These are phyloP conservation scores for Aspergillus quadrilineatus DNA, from an alignment of 2,329 filamentous ascomycete species.

Conservation along the genomic window DNA sequence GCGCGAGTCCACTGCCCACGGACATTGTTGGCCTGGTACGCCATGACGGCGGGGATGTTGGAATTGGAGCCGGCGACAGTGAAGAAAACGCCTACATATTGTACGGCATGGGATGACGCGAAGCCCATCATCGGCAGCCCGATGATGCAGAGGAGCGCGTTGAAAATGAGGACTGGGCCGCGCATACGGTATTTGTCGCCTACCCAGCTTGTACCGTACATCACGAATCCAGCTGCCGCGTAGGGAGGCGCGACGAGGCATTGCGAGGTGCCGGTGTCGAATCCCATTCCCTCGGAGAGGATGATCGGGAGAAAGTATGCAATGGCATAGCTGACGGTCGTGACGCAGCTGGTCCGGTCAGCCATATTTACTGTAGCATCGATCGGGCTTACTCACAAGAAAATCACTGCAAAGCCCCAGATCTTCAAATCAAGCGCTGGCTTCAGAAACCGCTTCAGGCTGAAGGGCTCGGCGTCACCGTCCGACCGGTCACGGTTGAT, in stretches of 20 bases:
- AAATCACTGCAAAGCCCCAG: conserved; percentile 55
- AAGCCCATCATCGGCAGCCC: conserved; percentile 74
- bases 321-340: conserved; percentile 71
- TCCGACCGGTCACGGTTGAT: conserved; percentile 56
- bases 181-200: conserved; percentile 68
- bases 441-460: conserved; percentile 47
- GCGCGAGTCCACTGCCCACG: conserved; percentile 86
- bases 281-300: conserved; percentile 61
- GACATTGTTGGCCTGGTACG: conserved; percentile 85
- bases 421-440: conserved; percentile 53
- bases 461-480: conserved; percentile 50
- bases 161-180: conserved; percentile 65
- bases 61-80: conserved; percentile 71
- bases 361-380: background rate
- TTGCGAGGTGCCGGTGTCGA: conserved; percentile 62
- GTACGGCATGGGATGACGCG: conserved; percentile 53
- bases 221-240: conserved; percentile 62
- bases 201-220: conserved; percentile 59
- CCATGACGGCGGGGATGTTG: conserved; percentile 72
- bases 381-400: conserved; percentile 44
- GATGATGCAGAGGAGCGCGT: conserved; percentile 65
- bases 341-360: conserved; percentile 47
- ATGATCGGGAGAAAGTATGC: conserved; percentile 79
- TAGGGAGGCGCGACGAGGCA: conserved; percentile 72
- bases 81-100: conserved; percentile 75